Percentiles rank a stretch among this genome's conserved stretches.
These are phyloP conservation scores for Babesia bovis DNA, from an alignment of 169 alveolate genomes.

Conservation along the genomic window DNA sequence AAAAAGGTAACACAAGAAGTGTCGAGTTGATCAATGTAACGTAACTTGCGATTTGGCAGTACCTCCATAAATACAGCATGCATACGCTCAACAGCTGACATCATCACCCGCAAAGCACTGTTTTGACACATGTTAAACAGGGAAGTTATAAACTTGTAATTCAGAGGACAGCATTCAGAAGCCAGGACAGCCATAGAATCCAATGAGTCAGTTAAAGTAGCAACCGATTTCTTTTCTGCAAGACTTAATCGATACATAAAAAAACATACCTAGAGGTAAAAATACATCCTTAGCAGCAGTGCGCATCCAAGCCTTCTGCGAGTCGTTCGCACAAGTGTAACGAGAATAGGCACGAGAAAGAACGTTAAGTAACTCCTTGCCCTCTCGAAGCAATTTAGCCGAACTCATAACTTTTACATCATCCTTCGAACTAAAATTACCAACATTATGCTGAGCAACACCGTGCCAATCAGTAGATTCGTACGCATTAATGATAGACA, in stretches of 20 bases:
- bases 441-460: conserved; percentile 26
- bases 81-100: conserved; percentile 41
- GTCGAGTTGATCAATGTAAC: conserved; percentile 48
- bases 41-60: conserved; percentile 50
- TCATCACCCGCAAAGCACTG: conserved; percentile 46
- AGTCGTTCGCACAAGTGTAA: conserved; percentile 36
- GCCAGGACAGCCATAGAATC: conserved; percentile 65
- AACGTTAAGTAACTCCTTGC: conserved; percentile 43
- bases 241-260: neutral
- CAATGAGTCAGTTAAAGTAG: conserved; percentile 48
- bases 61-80: conserved; percentile 52
- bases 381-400: conserved; percentile 31
- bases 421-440: neutral
- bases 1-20: neutral
- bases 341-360: conserved; percentile 36
- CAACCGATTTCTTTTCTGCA: conserved; percentile 37
- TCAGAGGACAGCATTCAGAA: conserved; percentile 32
- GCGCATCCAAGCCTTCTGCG: conserved; percentile 57
- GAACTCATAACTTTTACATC: neutral
- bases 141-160: conserved; percentile 42
- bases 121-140: conserved; percentile 35
- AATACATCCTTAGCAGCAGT: conserved; percentile 54
- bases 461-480: conserved; percentile 43
- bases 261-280: conserved; percentile 44
- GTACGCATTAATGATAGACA: conserved; percentile 31